Base-by-base conservation (phyloP, 176 grass and related monocot genomes). In the Lolium perenne region DNA sequence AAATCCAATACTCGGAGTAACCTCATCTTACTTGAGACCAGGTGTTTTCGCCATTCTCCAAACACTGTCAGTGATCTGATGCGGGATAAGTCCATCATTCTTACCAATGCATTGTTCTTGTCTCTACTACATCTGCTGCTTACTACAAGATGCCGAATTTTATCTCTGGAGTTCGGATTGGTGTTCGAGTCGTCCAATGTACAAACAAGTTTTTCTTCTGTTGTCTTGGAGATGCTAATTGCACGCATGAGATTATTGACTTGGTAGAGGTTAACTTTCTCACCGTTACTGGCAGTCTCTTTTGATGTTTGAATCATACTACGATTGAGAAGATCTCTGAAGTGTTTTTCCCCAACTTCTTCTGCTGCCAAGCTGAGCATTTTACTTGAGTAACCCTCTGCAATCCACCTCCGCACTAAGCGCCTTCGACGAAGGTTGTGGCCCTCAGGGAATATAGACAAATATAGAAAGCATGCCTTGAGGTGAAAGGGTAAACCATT, bases 391-490 rank as follows among this genome's bases (percentile, higher is more conserved):
- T 80, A 86, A 6, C 84, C 87, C 4, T 90, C 91, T 43, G 76
- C 83, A 16, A 71, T 56, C 87, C 91, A 84, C 4, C 83, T 71
- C 41, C 46, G 49, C 2, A 77, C 7, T 23, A 92, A 48, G 8
- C 80, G 65, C 18, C 29, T 16, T 7, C 49, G 13, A 0, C 73
- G 49, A 13, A 92, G 66, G 0, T 79, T 55, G 10, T 59, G 35
- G 59, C 83, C 82, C 51, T 86, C 38, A 16, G 78, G 70, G 66
- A 92, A 92, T 3, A 85, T 38, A 0, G 64, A 55, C 6, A 91
- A 0, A 66, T 88, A 88, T 10, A 88, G 14, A 20, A 91, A 82
- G 26, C 86, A 92, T 12, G 72, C 76, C 76, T 89, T 92, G 14
- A 87, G 62, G 15, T 80, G 49, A 38, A 82, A 87, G 10, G 87